Percentiles rank a stretch among this genome's conserved stretches.
Evolutionary conservation across 805 yeast genomes (phyloP).

Genomic region (Candida maltosa): DNA sequence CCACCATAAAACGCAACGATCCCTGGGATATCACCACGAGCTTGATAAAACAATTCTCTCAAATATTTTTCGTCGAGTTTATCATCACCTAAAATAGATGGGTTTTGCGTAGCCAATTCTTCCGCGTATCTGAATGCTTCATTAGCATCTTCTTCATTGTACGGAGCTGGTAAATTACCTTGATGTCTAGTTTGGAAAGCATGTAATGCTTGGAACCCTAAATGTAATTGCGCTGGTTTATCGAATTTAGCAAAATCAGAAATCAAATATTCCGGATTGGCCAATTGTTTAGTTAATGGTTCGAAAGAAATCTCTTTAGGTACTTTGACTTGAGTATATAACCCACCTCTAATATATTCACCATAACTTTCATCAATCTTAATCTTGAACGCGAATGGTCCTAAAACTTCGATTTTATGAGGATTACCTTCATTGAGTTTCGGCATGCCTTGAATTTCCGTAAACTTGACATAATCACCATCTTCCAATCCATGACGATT

Average conservation of each 20-base stretch:
- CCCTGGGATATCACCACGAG: constrained; percentile 90
- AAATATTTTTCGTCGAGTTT: constrained; percentile 63
- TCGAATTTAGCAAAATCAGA: constrained; percentile 95
- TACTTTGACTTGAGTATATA: constrained; percentile 87
- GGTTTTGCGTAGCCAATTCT: constrained; percentile 54
- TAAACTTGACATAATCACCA: constrained; percentile 83
- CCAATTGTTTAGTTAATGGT: constrained; percentile 60
- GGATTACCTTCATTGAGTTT: constrained; percentile 71
- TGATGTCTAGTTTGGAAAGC: constrained; percentile 63
- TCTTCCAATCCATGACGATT: constrained; percentile 91
- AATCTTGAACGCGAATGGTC: constrained; percentile 91
- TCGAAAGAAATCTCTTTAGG: constrained; percentile 66
- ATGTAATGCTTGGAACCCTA: constrained; percentile 88
- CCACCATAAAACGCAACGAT: constrained; percentile 91
- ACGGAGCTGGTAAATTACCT: constrained; percentile 73
- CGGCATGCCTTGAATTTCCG: constrained; percentile 80
- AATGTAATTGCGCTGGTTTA: constrained; percentile 84
- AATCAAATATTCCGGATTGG: constrained; percentile 71
- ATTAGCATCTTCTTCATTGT: constrained; percentile 68
- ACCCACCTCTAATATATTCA: constrained; percentile 75
- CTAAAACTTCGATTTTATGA: constrained; percentile 76
- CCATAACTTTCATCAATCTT: constrained; percentile 56
- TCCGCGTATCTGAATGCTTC: constrained; percentile 60
- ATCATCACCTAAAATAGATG: constrained; percentile 56
- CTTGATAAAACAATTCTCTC: constrained; percentile 73